Base-by-base conservation (phyloP, 176 grass and related monocot genomes). In the Saccharum officinarum region DNA sequence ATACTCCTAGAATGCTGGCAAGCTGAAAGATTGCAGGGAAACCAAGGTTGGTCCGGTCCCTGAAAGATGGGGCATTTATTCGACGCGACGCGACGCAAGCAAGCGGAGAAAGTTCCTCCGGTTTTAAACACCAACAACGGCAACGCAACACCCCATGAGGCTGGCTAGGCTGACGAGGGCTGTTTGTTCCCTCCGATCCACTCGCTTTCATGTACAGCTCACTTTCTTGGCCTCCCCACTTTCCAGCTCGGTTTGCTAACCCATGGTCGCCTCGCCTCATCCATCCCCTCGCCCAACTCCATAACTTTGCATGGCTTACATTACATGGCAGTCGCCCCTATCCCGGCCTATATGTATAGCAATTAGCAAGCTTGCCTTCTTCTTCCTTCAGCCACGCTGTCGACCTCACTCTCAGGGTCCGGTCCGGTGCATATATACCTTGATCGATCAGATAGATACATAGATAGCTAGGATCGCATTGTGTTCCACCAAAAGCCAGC, bases 171-270 rank as follows among this genome's bases (percentile, higher is more conserved):
- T 55, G 52, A 36, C 7, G 49, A 22, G 63, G 42, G 14, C 1
- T 60, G 22, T 60, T n/a, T 60, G 55, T 60, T 73, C 45, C 75
- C 62, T 73, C 74, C 74, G 1, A 23, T 52, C 84, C 47, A 50
- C 67, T 75, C 75, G 60, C 84, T 87, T 90, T 83, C 75, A 38
- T 69, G 69, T 75, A 87, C 89, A 91, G 75, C 75, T 80, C 84
- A 87, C 84, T 90, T 90, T 71, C 72, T 77, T 69, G 70, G 82
- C 71, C 88, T 71, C 78, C 83, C 55, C 49, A 65, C 77, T 89
- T 91, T 84, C 84, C 89, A 91, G 89, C 80, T 83, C 84, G 69
- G 88, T 83, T 90, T 77, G 83, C 83, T 81, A 77, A 71, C 72
- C 60, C 45, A 66, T 81, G 40, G 78, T 86, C 82, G 84, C 69